Base-by-base conservation (phyloP, 345 rosid species). In the Theobroma cacao region DNA sequence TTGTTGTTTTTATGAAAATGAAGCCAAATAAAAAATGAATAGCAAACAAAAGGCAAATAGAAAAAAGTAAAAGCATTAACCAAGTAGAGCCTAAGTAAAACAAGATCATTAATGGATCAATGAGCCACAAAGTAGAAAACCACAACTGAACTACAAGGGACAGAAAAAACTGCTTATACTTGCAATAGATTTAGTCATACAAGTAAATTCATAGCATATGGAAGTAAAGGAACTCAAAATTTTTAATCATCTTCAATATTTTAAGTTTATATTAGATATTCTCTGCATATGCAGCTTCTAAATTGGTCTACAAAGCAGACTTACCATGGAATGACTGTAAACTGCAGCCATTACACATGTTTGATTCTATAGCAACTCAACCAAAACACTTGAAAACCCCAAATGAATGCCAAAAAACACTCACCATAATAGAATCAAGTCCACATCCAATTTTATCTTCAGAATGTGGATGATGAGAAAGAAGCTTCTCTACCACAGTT, bases 391-490 rank as follows among this genome's bases (percentile, higher is more conserved):
- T 11, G 17, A 70, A 33, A 31, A 10, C 58, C 17, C 9, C 5
- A 70, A 70, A 31, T 52, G 43, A 12, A 52, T 12, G 30, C 12
- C 13, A 50, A 52, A 43, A 72, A 31, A 68, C 18, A 71, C 86
- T 79, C 83, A 91, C 98, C 96, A 95, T 91, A 56, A 93, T 83
- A 72, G 82, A 89, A 80, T 90, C 90, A 78, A 91, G 85, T 68
- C 97, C 97, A 62, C 92, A 88, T 53, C 97, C 98, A 75, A 93
- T 87, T 89, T 93, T 93, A 78, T 94, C 98, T 72, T 87, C 90
- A 77, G 88, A 86, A 66, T 86, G 91, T 15, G 94, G 95, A 84
- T 94, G 97, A 84, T 88, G 77, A 55, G 79, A 80, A 71, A 94
- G 97, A 86, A 94, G 95, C 89, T 84, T 91, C 81, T 88, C 87